These are phyloP conservation scores for Hyphopichia homilentoma DNA, from an alignment of 805 yeast species.

Conservation along the genomic window DNA sequence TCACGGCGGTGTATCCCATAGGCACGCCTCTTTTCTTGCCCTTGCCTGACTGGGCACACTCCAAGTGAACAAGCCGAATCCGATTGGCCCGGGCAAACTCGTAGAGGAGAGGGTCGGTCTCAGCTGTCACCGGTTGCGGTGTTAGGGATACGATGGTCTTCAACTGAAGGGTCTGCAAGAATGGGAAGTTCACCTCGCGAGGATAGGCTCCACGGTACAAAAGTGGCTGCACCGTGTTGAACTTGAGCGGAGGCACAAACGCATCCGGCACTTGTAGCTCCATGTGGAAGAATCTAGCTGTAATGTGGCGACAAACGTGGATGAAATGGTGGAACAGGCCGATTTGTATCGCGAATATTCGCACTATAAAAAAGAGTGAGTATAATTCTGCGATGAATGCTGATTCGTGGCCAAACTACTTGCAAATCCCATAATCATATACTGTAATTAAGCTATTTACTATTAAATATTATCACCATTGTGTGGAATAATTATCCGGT, in stretches of 20 bases:
- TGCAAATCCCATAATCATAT: no score
- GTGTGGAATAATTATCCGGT: not conserved
- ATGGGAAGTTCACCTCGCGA: constrained; percentile 65
- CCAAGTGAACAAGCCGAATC: constrained; percentile 68
- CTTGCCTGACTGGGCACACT: constrained; percentile 64
- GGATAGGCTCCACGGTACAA: constrained; percentile 88
- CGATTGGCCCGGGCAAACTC: constrained; percentile 50
- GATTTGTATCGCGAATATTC: no score
- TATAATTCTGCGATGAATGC: no score
- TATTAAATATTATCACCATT: no score
- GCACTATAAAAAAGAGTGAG: no score
- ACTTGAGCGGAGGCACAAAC: constrained; percentile 75
- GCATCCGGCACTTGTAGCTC: constrained; percentile 13
- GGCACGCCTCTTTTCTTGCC: constrained; percentile 84
- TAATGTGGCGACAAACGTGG: no score
- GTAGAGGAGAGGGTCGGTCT: constrained; percentile 47
- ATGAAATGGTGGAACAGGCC: no score
- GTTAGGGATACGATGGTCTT: constrained; percentile 75
- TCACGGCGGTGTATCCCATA: constrained; percentile 60
- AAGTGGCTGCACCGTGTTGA: constrained; percentile 63
- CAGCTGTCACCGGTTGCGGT: constrained; percentile 63
- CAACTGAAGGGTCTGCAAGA: constrained; percentile 59
- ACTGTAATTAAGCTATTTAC: no score
- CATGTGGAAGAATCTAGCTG: constrained; percentile 1
- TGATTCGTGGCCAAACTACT: no score